Evolutionary conservation across 306 rosid genomes (phyloP).

Genomic region (Pueraria montana): DNA sequence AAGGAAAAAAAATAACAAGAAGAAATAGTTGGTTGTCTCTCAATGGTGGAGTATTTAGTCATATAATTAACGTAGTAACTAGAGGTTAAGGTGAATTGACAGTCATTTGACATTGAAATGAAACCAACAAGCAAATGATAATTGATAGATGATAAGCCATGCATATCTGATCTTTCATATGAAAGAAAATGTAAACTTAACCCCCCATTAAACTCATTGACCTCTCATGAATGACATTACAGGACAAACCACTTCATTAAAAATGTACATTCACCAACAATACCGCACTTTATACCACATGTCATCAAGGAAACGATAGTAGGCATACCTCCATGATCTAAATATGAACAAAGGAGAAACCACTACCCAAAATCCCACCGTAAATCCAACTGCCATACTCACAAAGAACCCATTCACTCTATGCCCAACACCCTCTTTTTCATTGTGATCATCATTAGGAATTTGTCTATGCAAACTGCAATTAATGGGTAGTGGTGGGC

Average conservation of each 20-base stretch:
- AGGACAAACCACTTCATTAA: background rate
- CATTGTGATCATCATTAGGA: background rate
- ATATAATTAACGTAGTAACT: too few relatives aligned
- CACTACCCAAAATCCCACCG: slow-evolving; percentile 31
- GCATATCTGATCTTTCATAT: too few relatives aligned
- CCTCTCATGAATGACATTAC: too few relatives aligned
- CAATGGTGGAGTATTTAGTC: too few relatives aligned
- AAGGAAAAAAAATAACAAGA: too few relatives aligned
- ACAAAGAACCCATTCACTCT: slow-evolving; percentile 35
- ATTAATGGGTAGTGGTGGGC: slow-evolving; percentile 24
- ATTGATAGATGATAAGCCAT: too few relatives aligned
- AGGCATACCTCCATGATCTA: slow-evolving; percentile 35
- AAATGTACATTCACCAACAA: background rate
- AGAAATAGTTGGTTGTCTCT: too few relatives aligned
- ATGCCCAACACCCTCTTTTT: background rate
- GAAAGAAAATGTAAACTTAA: too few relatives aligned
- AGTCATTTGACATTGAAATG: too few relatives aligned
- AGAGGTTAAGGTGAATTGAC: too few relatives aligned
- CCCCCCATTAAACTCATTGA: too few relatives aligned
- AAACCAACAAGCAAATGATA: too few relatives aligned
- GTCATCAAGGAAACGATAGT: background rate
- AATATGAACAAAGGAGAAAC: slow-evolving; percentile 33
- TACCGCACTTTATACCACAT: slow-evolving; percentile 13
- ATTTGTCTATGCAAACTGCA: background rate
- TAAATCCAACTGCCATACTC: slow-evolving; percentile 26